phyloP scores from a whole-genome alignment of 331 rosid species.

The Malus hybrid region DNA sequence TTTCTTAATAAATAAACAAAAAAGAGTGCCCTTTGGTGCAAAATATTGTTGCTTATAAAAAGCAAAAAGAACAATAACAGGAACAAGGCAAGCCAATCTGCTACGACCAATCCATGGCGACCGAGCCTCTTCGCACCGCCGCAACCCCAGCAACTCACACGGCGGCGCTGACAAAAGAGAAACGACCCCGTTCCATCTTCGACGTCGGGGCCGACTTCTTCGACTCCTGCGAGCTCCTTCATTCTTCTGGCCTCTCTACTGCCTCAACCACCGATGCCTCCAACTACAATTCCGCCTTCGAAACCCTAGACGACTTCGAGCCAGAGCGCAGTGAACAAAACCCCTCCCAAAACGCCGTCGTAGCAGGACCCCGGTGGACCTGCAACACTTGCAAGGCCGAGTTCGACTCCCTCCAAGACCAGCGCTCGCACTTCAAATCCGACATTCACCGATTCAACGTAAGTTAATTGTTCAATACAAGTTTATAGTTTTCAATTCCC shows the following conservation, averaged over 20 bases:
- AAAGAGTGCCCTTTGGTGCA: too few species aligned
- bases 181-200: slow-evolving; percentile 65
- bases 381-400: slow-evolving; percentile 84
- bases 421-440: slow-evolving; percentile 88
- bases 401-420: slow-evolving; percentile 84
- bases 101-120: slow-evolving; percentile 33
- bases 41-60: too few species aligned
- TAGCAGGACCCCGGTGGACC: slow-evolving; percentile 44
- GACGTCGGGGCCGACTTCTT: slow-evolving; percentile 55
- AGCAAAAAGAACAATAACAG: neutral
- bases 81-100: neutral
- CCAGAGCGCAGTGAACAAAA: slow-evolving; percentile 20
- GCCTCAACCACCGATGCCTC: slow-evolving; percentile 23
- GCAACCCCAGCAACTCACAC: neutral
- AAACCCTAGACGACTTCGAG: slow-evolving; percentile 16
- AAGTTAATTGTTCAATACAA: neutral
- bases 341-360: slow-evolving; percentile 24
- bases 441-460: slow-evolving; percentile 94
- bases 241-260: slow-evolving; percentile 35
- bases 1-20: too few species aligned
- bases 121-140: slow-evolving; percentile 18
- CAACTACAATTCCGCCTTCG: neutral
- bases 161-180: slow-evolving; percentile 24
- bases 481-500: neutral
- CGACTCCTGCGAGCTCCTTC: slow-evolving; percentile 50